Percentiles rank a stretch among this genome's conserved stretches.
phyloP scores from a whole-genome alignment of 257 asterid species.

The Capsicum rhomboideum region DNA sequence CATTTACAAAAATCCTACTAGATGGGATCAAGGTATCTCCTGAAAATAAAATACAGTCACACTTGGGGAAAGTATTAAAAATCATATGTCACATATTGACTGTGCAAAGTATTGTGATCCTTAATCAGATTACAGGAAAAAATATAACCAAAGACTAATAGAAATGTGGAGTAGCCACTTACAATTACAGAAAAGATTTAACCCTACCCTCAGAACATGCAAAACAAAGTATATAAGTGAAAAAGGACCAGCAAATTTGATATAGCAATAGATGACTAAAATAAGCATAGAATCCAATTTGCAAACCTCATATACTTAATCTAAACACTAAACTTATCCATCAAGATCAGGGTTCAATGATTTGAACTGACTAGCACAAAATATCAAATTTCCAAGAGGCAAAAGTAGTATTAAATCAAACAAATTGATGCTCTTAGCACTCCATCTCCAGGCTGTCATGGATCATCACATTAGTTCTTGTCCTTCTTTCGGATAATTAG shows the following conservation, averaged over 20 bases:
- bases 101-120: background rate
- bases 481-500: too few species aligned
- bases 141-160: background rate
- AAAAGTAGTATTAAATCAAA: background rate
- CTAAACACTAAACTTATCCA: background rate
- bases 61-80: background rate
- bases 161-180: background rate
- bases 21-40: background rate
- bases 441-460: too few species aligned
- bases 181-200: background rate
- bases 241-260: background rate
- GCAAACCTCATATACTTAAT: background rate
- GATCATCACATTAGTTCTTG: too few species aligned
- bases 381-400: background rate
- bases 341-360: background rate
- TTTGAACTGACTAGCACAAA: background rate
- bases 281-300: background rate
- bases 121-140: background rate
- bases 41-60: background rate
- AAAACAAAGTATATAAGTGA: background rate
- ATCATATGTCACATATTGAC: background rate
- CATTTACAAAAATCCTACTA: slow-evolving; percentile 9
- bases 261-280: background rate
- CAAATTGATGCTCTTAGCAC: background rate
- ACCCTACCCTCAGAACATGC: background rate